Percentiles rank a stretch among this genome's conserved stretches.
phyloP scores from a whole-genome alignment of 108 stramenopile genomes.

The Skeletonema potamos region DNA sequence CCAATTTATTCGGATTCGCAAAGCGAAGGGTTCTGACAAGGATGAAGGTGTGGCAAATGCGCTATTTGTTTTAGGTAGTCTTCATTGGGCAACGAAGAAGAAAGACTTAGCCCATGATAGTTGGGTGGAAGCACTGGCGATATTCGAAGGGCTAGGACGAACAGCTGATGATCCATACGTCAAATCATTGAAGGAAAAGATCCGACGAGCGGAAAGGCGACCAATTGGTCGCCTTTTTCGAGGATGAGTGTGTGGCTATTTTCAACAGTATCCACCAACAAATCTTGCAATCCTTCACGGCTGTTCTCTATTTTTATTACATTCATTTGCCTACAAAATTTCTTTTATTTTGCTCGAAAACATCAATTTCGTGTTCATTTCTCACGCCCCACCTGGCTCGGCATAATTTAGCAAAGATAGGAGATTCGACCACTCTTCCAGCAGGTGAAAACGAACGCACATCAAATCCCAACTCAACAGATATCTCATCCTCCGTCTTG shows the following conservation, averaged over 20 bases:
- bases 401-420: constrained; percentile 16
- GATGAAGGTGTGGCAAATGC: constrained; percentile 50
- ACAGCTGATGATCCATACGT: constrained; percentile 41
- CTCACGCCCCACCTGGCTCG: constrained; percentile 28
- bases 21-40: constrained; percentile 32
- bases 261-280: too few species aligned
- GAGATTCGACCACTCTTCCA: constrained; percentile 20
- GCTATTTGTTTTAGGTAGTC: constrained; percentile 35
- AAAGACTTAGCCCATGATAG: constrained; percentile 32
- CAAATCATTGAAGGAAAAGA: constrained; percentile 36
- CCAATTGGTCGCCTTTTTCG: constrained; percentile 31
- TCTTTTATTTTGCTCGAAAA: background rate
- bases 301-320: background rate
- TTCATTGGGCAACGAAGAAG: constrained; percentile 46
- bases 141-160: constrained; percentile 29
- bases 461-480: constrained; percentile 27
- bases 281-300: too few species aligned
- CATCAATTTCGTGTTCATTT: background rate
- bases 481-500: constrained; percentile 22
- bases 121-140: constrained; percentile 38
- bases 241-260: background rate
- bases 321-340: background rate
- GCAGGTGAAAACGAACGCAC: constrained; percentile 26
- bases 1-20: constrained; percentile 37
- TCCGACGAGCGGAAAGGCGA: constrained; percentile 31